Base-by-base conservation (phyloP, 805 yeast genomes). In the Sugiyamaella americana region DNA sequence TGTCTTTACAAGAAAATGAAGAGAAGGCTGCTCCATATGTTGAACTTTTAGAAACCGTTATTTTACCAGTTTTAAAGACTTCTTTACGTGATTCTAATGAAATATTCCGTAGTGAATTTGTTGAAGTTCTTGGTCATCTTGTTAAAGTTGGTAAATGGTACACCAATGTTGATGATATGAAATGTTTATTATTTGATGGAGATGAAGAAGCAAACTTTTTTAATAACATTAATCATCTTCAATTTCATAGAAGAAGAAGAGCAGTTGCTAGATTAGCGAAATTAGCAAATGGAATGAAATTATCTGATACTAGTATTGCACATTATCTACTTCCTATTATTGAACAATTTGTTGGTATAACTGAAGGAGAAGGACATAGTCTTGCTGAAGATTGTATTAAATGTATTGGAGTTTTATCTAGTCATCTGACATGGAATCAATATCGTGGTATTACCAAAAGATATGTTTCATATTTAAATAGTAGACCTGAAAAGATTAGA, bases 201-300 rank as follows among this genome's bases (percentile, higher is more conserved):
- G 94, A 87, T 56, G 91, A 82, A 32, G 97, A 88, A 56, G 84
- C 87, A 3, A 82, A 87, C 63, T 84, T 87, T 59, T 87, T 87
- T 65, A 61, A 67, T 37, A 87, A 88, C 56, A 72, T 93, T 41
- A 75, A 74, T 50, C 96, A 91, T 62, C 80, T 91, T 32, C 98
- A 91, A 67, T 57, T 83, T 6, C 87, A 83, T 58, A 78, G 95
- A 66, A 82, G 96, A 56, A 88, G 84, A 62, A 75, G 88, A 57
- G 95, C 98, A 0, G 72, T 91, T 19, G 75, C 79, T 57, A 74
- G 84, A 49, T 65, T 89, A 23, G 73, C 74, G 8, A 79, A 71
- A 3, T 57, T 72, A 37, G 74, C 78, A 4, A 48, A 62, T 18
- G 53, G 68, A 4, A 57, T 56, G 1, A 48, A 50, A 5, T 63